Evolutionary conservation across 192 early-diverging fungal genomes (phyloP).

Genomic region (Diversispora eburnea): DNA sequence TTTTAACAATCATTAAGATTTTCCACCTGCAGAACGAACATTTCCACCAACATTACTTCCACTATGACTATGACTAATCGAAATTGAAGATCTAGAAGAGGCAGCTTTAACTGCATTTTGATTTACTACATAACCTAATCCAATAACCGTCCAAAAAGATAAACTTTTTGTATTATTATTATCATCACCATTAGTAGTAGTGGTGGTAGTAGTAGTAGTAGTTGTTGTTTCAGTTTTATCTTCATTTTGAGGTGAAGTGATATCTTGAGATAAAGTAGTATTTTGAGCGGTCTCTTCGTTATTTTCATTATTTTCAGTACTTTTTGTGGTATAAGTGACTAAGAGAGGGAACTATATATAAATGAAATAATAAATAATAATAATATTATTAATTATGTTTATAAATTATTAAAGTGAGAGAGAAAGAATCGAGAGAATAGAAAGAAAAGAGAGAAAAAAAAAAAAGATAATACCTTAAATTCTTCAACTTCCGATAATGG

Average conservation of each 20-base stretch:
- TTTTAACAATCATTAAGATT: no score
- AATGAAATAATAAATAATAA: conserved; percentile 5
- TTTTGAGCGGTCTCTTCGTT: conserved; percentile 4
- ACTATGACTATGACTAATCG: no score
- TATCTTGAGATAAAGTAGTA: background rate
- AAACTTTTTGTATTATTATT: conserved; percentile 46
- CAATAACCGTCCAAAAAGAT: conserved; percentile 60
- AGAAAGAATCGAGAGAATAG: no score
- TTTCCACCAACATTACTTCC: no score
- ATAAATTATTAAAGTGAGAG: background rate
- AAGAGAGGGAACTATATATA: conserved; percentile 61
- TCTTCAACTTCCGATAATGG: conserved; percentile 46
- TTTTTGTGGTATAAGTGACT: conserved; percentile 51
- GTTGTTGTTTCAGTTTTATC: conserved; percentile 32
- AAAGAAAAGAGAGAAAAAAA: background rate
- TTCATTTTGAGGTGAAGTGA: background rate
- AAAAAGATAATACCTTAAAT: conserved; percentile 46
- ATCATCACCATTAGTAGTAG: conserved; percentile 18
- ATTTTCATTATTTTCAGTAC: conserved; percentile 39
- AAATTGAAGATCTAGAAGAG: no score
- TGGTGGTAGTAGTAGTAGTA: conserved; percentile 31
- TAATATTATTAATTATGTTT: no score
- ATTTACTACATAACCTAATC: conserved; percentile 47
- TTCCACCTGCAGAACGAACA: no score
- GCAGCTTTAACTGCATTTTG: background rate